Base-by-base conservation (phyloP, 2,329 filamentous ascomycete genomes). In the Phyllachora maydis region DNA sequence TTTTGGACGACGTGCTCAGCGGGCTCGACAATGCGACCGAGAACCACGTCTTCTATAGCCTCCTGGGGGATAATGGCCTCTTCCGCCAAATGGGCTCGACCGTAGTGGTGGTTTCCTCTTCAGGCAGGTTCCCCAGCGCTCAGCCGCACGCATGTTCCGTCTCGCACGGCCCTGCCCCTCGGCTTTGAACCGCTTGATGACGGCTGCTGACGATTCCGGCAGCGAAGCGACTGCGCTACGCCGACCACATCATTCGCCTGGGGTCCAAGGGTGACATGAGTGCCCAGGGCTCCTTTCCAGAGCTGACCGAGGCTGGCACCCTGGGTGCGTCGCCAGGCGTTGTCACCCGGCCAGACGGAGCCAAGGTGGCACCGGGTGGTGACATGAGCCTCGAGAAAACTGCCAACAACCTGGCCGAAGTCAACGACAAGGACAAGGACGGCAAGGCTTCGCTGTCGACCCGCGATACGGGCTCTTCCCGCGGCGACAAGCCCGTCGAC, bases 1-100 rank as follows among this genome's bases (percentile, higher is more conserved):
- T 63, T 3, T 33, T 62, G 1, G 57, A 63, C 26, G 55, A 62
- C 24, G 36, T 46, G 0, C 47, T 60, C 17, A 53, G 53, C 22
- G 49, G 46, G 1, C 40, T 60, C 3, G 56, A 59, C 27, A 40
- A 43, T 2, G 37, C 45, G 4, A 65, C 59, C 0, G 42, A 51
- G 8, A 33, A 44, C 5, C 30, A 39, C 3, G 40, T 63, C 4
- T 53, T 60, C 18, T 34, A 46, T 7, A 41, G 43, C 4, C 36
- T 62, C 0, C 34, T 63, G 4, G 47, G 50, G 0, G 18, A 32
- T 0, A 27, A 37, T 4, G 59, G 60, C 0, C 26, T 63, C 1
- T 33, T 60, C 2, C 44, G 45, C 8, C 36, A 33, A 9, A 33
- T 39, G 11, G 38, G 41, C 0, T 39, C 40, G 6, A 56, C 53